These are phyloP conservation scores for Malassezia globosa DNA, from an alignment of 1,284 basidiomycete genomes.

Conservation along the genomic window DNA sequence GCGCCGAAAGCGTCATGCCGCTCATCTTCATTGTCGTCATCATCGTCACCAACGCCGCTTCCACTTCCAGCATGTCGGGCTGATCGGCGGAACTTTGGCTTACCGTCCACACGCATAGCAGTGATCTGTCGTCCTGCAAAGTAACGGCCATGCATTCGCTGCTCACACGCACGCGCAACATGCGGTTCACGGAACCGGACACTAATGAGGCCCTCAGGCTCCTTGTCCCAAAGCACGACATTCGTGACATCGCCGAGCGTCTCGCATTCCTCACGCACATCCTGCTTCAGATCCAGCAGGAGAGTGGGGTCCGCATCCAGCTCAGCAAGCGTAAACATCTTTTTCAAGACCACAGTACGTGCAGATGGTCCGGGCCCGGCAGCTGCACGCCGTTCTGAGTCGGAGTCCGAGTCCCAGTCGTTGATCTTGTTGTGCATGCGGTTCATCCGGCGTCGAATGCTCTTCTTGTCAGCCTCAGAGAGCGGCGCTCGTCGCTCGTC, in stretches of 20 bases:
- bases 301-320: conserved; percentile 76
- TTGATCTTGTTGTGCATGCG: conserved; percentile 28
- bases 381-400: conserved; percentile 9
- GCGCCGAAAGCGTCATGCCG: conserved; percentile 23
- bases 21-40: conserved; percentile 17
- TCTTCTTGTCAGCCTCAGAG: conserved; percentile 16
- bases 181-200: conserved; percentile 82
- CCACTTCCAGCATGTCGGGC: too few species aligned
- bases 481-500: neutral
- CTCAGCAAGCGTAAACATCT: conserved; percentile 85
- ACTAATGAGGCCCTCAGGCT: conserved; percentile 87
- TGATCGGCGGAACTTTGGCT: conserved; percentile 59
- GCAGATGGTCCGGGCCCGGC: neutral
- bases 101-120: conserved; percentile 68
- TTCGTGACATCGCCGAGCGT: conserved; percentile 84
- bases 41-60: too few species aligned
- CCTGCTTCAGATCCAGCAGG: conserved; percentile 84
- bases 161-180: conserved; percentile 56
- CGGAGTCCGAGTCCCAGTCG: conserved; percentile 37
- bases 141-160: conserved; percentile 93
- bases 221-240: conserved; percentile 91
- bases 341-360: conserved; percentile 42
- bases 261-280: conserved; percentile 87
- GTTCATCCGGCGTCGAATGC: conserved; percentile 10
- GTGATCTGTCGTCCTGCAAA: conserved; percentile 75